Percentiles rank a stretch among this genome's conserved stretches.
Conservation (phyloP, 805 yeast species). For the Metschnikowia orientalis region DNA sequence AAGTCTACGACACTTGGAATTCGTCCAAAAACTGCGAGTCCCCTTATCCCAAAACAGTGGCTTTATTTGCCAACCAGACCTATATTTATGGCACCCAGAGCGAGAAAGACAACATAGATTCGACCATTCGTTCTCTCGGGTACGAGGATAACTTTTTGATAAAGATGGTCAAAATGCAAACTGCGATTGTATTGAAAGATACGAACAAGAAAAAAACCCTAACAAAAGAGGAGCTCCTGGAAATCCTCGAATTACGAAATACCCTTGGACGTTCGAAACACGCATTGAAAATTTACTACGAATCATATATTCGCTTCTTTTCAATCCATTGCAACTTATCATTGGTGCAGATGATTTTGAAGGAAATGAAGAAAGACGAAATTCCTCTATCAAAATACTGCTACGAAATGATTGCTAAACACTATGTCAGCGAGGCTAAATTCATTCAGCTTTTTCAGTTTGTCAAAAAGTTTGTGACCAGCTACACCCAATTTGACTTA, state of each 20-base stretch:
- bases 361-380: slow-evolving; percentile 24
- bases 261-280: slow-evolving; percentile 12
- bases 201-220: slow-evolving; percentile 25
- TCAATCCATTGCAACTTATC: slow-evolving; percentile 25
- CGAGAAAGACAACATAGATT: slow-evolving; percentile 24
- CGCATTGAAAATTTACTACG: slow-evolving; percentile 26
- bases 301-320: slow-evolving; percentile 26
- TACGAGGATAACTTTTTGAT: slow-evolving; percentile 24
- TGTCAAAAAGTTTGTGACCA: slow-evolving; percentile 16
- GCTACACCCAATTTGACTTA: slow-evolving; percentile 20
- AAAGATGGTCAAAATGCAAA: slow-evolving; percentile 20
- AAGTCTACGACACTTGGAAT: slow-evolving; percentile 27
- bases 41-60: slow-evolving; percentile 26
- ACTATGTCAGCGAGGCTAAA: slow-evolving; percentile 25
- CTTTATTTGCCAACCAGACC: slow-evolving; percentile 26
- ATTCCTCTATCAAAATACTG: slow-evolving; percentile 21
- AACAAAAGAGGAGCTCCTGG: slow-evolving; percentile 23
- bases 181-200: slow-evolving; percentile 25
- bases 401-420: slow-evolving; percentile 21
- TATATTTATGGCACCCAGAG: slow-evolving; percentile 25
- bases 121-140: slow-evolving; percentile 18
- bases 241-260: slow-evolving; percentile 14
- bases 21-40: slow-evolving; percentile 18
- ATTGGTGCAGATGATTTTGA: slow-evolving; percentile 24
- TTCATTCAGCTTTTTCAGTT: slow-evolving; percentile 28